Evolutionary conservation across 176 grass and related monocot genomes (phyloP).

Genomic region (Aegilops bicornis): DNA sequence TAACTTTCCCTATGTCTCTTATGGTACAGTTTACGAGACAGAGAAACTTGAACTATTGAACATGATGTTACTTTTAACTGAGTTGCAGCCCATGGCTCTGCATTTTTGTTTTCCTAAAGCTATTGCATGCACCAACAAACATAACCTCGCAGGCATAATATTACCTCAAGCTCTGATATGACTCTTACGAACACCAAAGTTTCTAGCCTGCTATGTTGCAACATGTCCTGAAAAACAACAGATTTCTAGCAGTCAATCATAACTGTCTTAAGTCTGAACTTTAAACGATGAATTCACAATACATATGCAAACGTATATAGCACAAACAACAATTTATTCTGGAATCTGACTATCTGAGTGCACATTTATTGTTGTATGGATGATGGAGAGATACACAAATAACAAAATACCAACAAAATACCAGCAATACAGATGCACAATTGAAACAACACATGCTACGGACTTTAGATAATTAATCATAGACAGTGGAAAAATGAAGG

Average conservation of each 20-base stretch:
- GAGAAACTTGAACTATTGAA: neutral
- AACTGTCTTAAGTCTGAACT: neutral
- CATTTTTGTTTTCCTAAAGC: constrained; percentile 2
- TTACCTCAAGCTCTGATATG: constrained; percentile 71
- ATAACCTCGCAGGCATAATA: neutral
- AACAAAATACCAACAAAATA: neutral
- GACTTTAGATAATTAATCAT: neutral
- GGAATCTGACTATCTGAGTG: neutral
- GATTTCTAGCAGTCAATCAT: constrained; percentile 27
- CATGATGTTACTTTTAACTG: constrained; percentile 10
- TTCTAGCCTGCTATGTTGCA: constrained; percentile 56
- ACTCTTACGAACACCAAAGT: constrained; percentile 60
- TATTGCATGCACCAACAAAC: neutral
- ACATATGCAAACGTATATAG: constrained; percentile 1
- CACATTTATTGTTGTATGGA: neutral
- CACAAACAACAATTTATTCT: neutral
- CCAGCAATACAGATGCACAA: neutral
- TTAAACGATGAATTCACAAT: neutral
- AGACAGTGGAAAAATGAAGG: neutral
- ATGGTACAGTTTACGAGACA: neutral
- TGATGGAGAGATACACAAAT: neutral
- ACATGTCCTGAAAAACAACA: constrained; percentile 47
- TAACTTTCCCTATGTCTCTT: neutral
- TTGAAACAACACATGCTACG: neutral
- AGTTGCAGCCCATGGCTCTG: neutral